phyloP scores from a whole-genome alignment of 495 filamentous ascomycete genomes.

The Lepraria neglecta region DNA sequence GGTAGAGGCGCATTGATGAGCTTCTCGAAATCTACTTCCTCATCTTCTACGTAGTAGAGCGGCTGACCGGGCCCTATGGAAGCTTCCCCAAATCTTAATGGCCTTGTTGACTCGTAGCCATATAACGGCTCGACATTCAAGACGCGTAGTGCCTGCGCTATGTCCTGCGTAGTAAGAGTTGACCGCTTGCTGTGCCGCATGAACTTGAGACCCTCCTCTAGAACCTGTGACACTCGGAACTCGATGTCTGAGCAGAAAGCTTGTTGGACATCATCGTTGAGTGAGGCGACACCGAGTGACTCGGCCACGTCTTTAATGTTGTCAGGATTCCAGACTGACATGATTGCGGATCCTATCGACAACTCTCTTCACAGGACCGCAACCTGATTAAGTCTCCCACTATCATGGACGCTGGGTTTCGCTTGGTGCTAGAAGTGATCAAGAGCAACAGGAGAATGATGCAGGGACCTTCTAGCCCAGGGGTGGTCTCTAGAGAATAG shows the following conservation, averaged over 20 bases:
- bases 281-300: constrained; percentile 75
- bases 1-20: constrained; percentile 92
- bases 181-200: constrained; percentile 87
- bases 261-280: constrained; percentile 75
- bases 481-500: too few relatives aligned
- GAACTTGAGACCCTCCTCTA: constrained; percentile 87
- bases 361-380: too few relatives aligned
- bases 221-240: constrained; percentile 83
- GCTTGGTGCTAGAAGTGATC: too few relatives aligned
- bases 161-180: constrained; percentile 74
- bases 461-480: too few relatives aligned
- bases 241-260: constrained; percentile 89
- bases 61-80: constrained; percentile 91
- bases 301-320: constrained; percentile 93
- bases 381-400: too few relatives aligned
- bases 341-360: constrained; percentile 17
- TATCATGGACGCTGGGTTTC: too few relatives aligned
- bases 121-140: constrained; percentile 92
- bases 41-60: constrained; percentile 95
- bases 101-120: constrained; percentile 84
- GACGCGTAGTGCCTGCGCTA: constrained; percentile 72
- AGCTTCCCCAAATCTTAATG: constrained; percentile 86
- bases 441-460: too few relatives aligned
- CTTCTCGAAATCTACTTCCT: constrained; percentile 98
- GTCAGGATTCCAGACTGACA: constrained; percentile 87